Percentiles rank a stretch among this genome's conserved stretches.
Conservation (phyloP, 2,329 filamentous ascomycete species). For the Oidium heveae region DNA sequence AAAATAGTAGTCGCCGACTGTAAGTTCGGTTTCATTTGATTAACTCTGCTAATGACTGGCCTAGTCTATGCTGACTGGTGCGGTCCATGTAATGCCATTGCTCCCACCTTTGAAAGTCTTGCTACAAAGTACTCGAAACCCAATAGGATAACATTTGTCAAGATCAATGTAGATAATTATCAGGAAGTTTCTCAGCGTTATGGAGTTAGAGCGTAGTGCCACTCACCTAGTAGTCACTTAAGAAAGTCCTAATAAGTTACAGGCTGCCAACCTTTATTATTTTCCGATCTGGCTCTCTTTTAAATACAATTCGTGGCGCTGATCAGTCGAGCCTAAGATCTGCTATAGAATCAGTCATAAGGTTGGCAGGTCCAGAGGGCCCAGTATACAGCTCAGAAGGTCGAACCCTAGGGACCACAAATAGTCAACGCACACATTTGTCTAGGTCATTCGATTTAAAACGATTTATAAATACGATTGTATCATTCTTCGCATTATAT, state of each 20-base stretch:
- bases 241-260: conserved; percentile 2
- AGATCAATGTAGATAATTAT: conserved; percentile 74
- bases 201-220: conserved; percentile 44
- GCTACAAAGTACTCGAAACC: conserved; percentile 56
- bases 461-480: conserved; percentile 22
- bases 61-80: conserved; percentile 84
- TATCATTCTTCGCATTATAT: conserved; percentile 34
- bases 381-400: conserved; percentile 28
- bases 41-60: conserved; percentile 10
- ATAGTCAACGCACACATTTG: conserved; percentile 7
- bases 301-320: conserved; percentile 59
- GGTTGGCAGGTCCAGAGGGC: conserved; percentile 20
- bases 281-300: conserved; percentile 48
- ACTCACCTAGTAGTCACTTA: neutral
- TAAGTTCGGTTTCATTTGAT: conserved; percentile 21
- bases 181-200: conserved; percentile 52
- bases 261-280: conserved; percentile 86
- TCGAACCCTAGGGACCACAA: conserved; percentile 28
- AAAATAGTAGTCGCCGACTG: conserved; percentile 76
- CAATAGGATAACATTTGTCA: conserved; percentile 66
- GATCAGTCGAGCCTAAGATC: conserved; percentile 51
- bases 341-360: conserved; percentile 46
- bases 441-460: conserved; percentile 16
- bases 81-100: conserved; percentile 77
- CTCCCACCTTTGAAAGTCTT: conserved; percentile 68